Conservation (phyloP, 176 grass and related monocot species). For the Eleusine indica region DNA sequence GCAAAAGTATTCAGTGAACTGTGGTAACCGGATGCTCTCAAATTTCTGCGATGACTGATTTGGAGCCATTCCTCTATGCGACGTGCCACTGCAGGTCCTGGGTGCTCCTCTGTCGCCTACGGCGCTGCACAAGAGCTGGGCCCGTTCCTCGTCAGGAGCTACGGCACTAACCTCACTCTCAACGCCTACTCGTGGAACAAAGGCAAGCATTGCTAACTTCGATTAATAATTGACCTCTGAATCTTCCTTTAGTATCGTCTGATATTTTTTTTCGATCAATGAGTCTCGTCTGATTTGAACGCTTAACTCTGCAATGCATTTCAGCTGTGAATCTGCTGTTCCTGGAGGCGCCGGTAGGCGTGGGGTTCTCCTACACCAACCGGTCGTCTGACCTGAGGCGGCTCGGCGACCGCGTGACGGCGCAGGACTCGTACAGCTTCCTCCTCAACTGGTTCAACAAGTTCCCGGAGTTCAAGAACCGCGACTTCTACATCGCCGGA, state of each 20-base stretch:
- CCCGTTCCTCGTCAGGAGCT: slow-evolving; percentile 67
- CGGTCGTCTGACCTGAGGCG: slow-evolving; percentile 59
- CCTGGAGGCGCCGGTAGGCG: slow-evolving; percentile 84
- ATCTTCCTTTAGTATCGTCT: background rate
- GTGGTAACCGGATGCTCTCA: background rate
- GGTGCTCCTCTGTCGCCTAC: slow-evolving; percentile 86
- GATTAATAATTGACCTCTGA: background rate
- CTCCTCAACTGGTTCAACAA: slow-evolving; percentile 74
- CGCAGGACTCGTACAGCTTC: slow-evolving; percentile 71
- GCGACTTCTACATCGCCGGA: slow-evolving; percentile 83
- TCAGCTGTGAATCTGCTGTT: slow-evolving; percentile 90
- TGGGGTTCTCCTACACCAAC: slow-evolving; percentile 96
- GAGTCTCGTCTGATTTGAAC: background rate
- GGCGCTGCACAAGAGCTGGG: slow-evolving; percentile 92
- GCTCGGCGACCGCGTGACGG: slow-evolving; percentile 80
- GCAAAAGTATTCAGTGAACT: background rate
- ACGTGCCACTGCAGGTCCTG: slow-evolving; percentile 57
- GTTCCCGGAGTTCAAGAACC: slow-evolving; percentile 82
- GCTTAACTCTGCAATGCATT: background rate
- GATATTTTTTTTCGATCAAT: background rate
- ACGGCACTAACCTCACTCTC: slow-evolving; percentile 63
- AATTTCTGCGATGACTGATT: slow-evolving; percentile 12
- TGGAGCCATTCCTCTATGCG: background rate
- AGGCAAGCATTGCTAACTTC: slow-evolving; percentile 41
- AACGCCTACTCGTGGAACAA: slow-evolving; percentile 94